Base-by-base conservation (phyloP, 1,139 yeast species). In the Candida tropicalis region DNA sequence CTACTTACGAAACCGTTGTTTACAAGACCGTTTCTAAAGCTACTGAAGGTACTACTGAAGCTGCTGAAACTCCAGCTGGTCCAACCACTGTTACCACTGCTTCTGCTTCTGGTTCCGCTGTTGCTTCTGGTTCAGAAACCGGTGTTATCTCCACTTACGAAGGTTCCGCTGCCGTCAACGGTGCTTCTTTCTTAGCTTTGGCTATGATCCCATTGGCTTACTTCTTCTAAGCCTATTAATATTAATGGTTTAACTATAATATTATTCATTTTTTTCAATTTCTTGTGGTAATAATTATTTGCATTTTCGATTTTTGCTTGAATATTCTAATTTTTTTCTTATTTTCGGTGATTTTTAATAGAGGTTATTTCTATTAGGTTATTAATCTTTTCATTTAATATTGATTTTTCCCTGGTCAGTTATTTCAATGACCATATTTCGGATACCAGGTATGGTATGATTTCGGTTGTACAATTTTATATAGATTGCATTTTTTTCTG, bases 121-220 rank as follows among this genome's bases (percentile, higher is more conserved):
- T 72, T 52, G 57, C 70, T 44, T 63, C 62, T 38, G 58, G 65
- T 42, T 61, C 58, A 42, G 41, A 60, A 23, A 43, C 42, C 38
- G 59, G 68, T 46, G 54, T 72, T 53, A 45, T 47, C 25, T 48
- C 61, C 27, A 56, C 60, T 22, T 57, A 48, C 49, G 68, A 56
- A 44, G 63, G 55, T 46, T 36, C 39, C 13, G 59, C 58, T 45
- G 62, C 62, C 48, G 53, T 56, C 39, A 53, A 55, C 41, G 50
- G 52, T 40, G 56, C 56, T 43, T 64, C 63, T 42, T 57, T 67
- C 39, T 50, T 60, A 34, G 66, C 65, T 40, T 44, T 60, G 42
- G 54, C 59, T 41, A 59, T 61, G 42, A 48, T 62, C 35, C 65
- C 67, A 46, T 57, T 63, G 41, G 65, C 62, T 46, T 59, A 60